Evolutionary conservation across 257 asterid genomes (phyloP).

Genomic region (Ehretia macrophylla): DNA sequence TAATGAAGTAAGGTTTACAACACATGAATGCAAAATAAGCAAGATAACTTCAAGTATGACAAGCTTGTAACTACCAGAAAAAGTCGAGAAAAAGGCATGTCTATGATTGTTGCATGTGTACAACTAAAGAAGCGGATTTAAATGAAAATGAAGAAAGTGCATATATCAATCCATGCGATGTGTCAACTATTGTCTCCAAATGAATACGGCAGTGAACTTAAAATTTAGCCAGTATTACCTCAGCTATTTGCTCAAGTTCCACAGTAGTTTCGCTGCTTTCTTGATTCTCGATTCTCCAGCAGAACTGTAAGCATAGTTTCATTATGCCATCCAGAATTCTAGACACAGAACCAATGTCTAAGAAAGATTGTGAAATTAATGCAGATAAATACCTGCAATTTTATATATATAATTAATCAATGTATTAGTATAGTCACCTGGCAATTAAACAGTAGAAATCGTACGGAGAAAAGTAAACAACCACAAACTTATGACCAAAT

Average conservation of each 20-base stretch:
- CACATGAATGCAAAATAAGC: too few species aligned
- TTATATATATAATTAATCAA: slow-evolving; percentile 1
- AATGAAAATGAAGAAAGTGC: too few species aligned
- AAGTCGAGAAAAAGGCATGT: too few species aligned
- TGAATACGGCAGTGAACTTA: not conserved
- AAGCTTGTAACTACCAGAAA: too few species aligned
- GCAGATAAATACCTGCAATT: slow-evolving; percentile 86
- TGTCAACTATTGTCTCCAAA: too few species aligned
- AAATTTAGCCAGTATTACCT: slow-evolving; percentile 45
- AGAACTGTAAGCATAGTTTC: slow-evolving; percentile 88
- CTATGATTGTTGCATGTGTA: too few species aligned
- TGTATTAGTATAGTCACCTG: not conserved
- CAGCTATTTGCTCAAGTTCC: slow-evolving; percentile 83
- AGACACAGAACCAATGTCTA: slow-evolving; percentile 97
- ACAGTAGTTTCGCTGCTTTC: slow-evolving; percentile 52
- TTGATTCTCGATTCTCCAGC: slow-evolving; percentile 90
- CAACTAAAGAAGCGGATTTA: too few species aligned
- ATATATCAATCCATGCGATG: too few species aligned
- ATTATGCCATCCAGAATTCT: slow-evolving; percentile 96
- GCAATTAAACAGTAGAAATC: not conserved
- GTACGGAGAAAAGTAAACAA: too few species aligned
- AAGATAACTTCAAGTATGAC: too few species aligned
- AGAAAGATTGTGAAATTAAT: slow-evolving; percentile 83
- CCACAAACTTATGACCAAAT: too few species aligned
- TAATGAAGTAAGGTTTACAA: too few species aligned